Evolutionary conservation across 2,329 filamentous ascomycete species (phyloP).

Genomic region (Beauveria rudraprayagi): DNA sequence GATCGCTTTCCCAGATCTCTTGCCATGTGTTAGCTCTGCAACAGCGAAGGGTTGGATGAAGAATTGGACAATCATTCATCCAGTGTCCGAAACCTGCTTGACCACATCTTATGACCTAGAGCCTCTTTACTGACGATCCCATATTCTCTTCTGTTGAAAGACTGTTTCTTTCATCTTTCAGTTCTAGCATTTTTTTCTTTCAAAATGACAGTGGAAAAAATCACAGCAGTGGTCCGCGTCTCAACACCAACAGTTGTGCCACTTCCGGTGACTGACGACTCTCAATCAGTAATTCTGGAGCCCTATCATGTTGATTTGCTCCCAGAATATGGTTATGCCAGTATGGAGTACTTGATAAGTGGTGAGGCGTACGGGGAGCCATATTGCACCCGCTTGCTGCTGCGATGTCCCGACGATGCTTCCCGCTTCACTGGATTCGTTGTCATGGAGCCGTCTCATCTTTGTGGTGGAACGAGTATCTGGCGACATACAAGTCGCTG

Average conservation of each 20-base stretch:
- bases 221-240: neutral
- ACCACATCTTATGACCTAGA: neutral
- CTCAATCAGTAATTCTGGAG: conserved; percentile 12
- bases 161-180: neutral
- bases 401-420: conserved; percentile 12
- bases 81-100: too few relatives aligned
- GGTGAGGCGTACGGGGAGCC: conserved; percentile 13
- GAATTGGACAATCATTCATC: neutral
- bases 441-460: conserved; percentile 14
- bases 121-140: neutral
- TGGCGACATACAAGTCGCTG: conserved; percentile 16
- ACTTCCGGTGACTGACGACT: conserved; percentile 11
- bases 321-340: conserved; percentile 14
- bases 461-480: conserved; percentile 17
- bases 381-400: conserved; percentile 14
- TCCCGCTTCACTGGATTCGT: conserved; percentile 13
- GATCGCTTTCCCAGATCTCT: too few relatives aligned
- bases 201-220: neutral
- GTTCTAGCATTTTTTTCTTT: neutral
- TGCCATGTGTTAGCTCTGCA: too few relatives aligned
- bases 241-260: neutral
- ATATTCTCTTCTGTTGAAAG: neutral
- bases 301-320: conserved; percentile 16
- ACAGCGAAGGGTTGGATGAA: too few relatives aligned
- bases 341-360: conserved; percentile 14